Evolutionary conservation across 345 rosid genomes (phyloP).

Genomic region (Arabidopsis thaliana): TAIR10.1 NC_003070.9:7059501-7060000

Average conservation of each 20-base stretch:
- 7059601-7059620: neutral
- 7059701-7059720: neutral
- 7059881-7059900: neutral
- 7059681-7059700: neutral
- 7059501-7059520: neutral
- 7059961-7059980: neutral
- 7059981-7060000: neutral
- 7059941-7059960: neutral
- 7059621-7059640: neutral
- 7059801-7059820: neutral
- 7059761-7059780: neutral
- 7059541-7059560: constrained; percentile 5
- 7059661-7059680: neutral
- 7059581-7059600: neutral
- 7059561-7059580: neutral
- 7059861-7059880: neutral
- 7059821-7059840: neutral
- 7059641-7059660: neutral
- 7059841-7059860: neutral
- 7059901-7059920: neutral
- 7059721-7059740: neutral
- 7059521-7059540: neutral
- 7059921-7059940: neutral
- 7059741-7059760: neutral
- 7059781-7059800: neutral